Base-by-base conservation (phyloP, 495 filamentous ascomycete species). In the Bryoglossum gracile region DNA sequence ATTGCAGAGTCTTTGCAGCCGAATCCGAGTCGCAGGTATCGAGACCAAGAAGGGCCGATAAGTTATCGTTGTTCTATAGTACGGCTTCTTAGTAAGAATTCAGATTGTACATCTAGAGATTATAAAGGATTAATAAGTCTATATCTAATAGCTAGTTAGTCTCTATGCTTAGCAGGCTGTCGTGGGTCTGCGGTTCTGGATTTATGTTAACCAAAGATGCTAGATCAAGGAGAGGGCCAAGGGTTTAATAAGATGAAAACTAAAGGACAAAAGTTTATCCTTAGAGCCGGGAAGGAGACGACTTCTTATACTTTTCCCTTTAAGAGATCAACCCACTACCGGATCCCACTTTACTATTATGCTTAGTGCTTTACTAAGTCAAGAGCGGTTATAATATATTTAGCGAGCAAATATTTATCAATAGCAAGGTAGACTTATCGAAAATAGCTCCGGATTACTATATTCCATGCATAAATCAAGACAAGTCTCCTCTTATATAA, bases 231-330 rank as follows among this genome's bases (percentile, higher is more conserved):
- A 8, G 36, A 39, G 16, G 36, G 16, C 5, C 9, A 19, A 39
- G 9, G 8, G 16, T 39, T 39, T 3, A 16, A 17, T 39, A 39
- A 17, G 36, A 39, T 9, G 16, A 17, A 39, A 14, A 38, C 6
- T 38, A 6, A 5, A 38, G 35, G 17, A 38, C 8, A 32, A 18
- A 38, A n/a, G 8, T 38, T 14, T 38, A 6, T 14, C 17, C 35
- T 38, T 14, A 18, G 17, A 38, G 35, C 11, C 16, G 36, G 36
- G 17, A 39, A 39, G 36, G 2, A 39, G 2, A 9, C 36, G 2
- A 16, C 36, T 39, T 39, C 36, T 39, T 39, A 39, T 39, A 39
- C 16, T 19, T 39, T 16, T 38, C 35, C 17, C 11, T 16, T 39
- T 16, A 17, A 39, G 36, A 39, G 36, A 8, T 17, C 2, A 3